Percentiles rank a stretch among this genome's conserved stretches.
These are phyloP conservation scores for Trypanosoma platydactyli DNA, from an alignment of 208 protist species.

Conservation along the genomic window DNA sequence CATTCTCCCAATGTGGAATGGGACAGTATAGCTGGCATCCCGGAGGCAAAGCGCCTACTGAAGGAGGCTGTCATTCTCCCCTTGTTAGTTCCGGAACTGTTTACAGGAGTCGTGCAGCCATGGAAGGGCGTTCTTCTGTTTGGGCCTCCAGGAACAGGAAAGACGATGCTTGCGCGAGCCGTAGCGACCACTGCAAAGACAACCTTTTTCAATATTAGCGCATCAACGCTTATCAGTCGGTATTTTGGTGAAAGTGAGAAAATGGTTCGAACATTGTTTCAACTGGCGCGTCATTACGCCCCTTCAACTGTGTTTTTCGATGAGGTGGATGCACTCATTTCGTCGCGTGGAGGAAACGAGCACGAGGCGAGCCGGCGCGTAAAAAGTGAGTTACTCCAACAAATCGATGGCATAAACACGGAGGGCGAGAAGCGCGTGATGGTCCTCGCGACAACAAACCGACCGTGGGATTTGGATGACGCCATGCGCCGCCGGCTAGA, in stretches of 20 bases:
- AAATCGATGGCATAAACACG: conserved; percentile 77
- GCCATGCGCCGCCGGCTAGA: conserved; percentile 89
- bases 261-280: conserved; percentile 89
- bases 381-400: conserved; percentile 96
- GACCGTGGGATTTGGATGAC: conserved; percentile 93
- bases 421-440: conserved; percentile 35
- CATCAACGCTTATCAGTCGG: conserved; percentile 83
- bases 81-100: conserved; percentile 69
- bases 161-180: conserved; percentile 99
- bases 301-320: conserved; percentile 96
- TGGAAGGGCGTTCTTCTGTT: conserved; percentile 98
- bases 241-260: conserved; percentile 94
- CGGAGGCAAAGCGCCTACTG: conserved; percentile 78
- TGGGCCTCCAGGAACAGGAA: conserved; percentile 99
- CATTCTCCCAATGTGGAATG: conserved; percentile 50
- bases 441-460: conserved; percentile 87
- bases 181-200: conserved; percentile 79
- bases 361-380: conserved; percentile 87
- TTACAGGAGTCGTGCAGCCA: conserved; percentile 66
- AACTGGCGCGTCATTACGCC: conserved; percentile 82
- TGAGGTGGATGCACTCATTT: conserved; percentile 82
- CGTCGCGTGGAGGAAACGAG: conserved; percentile 49
- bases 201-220: conserved; percentile 95
- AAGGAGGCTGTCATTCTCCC: conserved; percentile 81
- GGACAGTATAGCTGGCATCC: conserved; percentile 69